Base-by-base conservation (phyloP, 148 eudicot genomes). In the Cornus controversa region DNA sequence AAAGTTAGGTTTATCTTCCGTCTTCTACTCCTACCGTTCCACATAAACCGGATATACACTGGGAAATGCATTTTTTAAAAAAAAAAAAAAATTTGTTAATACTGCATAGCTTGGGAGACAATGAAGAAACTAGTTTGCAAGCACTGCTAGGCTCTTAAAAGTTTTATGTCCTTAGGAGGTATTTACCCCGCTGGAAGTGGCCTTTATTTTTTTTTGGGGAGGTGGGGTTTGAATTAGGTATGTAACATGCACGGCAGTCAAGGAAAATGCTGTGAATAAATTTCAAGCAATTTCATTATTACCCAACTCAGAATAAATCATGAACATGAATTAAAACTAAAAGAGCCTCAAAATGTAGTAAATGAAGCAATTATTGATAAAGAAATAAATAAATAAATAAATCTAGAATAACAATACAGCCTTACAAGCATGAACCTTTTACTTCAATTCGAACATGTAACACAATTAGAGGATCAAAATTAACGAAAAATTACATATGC, bases 231-330 rank as follows among this genome's bases (percentile, higher is more conserved):
- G n/a, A n/a, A n/a, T n/a, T n/a, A 16, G 0, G n/a, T 15, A 57
- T 16, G n/a, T 15, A 15, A 8, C 22, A 16, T 57, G 63, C 63
- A 14, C 2, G 7, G 63, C 63, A 57, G 5, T 57, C n/a, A 60
- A 60, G 11, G 5, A 20, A 60, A 60, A 18, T 60, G 2, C 22
- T 15, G 14, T 8, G 26, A 29, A 73, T 7, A 69, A 31, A 14
- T 16, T 24, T 5, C 50, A 69, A 69, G 50, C 16, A 23, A 14
- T 10, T 73, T 22, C n/a, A 14, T 18, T n/a, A 6, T 24, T 23
- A 22, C 47, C 66, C 18, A 23, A 29, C 34, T 62, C 31, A 74
- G 53, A 74, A 74, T 72, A 16, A 73, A 72, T 29, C 60, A 22
- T 53, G 14, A 15, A 26, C 20, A 42, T 40, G 2, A n/a, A 18